Percentiles rank a stretch among this genome's conserved stretches.
These are phyloP conservation scores for Arachis hypogaea DNA, from an alignment of 306 rosid species.

Conservation along the genomic window DNA sequence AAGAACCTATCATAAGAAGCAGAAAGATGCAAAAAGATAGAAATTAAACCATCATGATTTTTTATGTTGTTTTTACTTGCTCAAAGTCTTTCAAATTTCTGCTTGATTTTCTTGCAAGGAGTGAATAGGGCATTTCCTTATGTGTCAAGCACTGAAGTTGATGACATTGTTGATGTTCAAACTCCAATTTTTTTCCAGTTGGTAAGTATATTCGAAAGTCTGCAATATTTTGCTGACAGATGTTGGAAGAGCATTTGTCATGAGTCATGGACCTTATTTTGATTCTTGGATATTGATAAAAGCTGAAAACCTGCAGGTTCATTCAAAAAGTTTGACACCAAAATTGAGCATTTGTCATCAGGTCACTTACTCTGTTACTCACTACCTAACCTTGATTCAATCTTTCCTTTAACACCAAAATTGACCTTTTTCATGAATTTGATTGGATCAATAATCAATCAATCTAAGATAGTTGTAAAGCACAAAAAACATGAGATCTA, in stretches of 20 bases:
- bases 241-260: slow-evolving; percentile 1
- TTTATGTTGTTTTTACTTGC: no score
- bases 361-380: neutral
- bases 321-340: slow-evolving; percentile 66
- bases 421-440: neutral
- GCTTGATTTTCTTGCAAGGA: no score
- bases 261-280: slow-evolving; percentile 7
- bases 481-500: neutral
- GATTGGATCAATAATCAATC: slow-evolving; percentile 24
- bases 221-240: neutral
- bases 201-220: slow-evolving; percentile 52
- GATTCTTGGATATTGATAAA: slow-evolving; percentile 31
- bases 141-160: slow-evolving; percentile 84
- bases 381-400: slow-evolving; percentile 1
- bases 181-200: slow-evolving; percentile 87
- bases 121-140: slow-evolving; percentile 56
- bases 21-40: no score
- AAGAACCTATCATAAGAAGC: no score
- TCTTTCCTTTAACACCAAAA: neutral
- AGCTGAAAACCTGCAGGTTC: slow-evolving; percentile 69
- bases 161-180: slow-evolving; percentile 41
- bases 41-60: no score
- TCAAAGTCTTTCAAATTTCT: no score
- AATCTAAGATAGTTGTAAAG: slow-evolving; percentile 7
- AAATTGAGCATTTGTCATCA: neutral